Evolutionary conservation across 1,284 basidiomycete genomes (phyloP), one percentile per base, ranked within the genome.

Genomic region (Tylopilus orsonianus): DNA sequence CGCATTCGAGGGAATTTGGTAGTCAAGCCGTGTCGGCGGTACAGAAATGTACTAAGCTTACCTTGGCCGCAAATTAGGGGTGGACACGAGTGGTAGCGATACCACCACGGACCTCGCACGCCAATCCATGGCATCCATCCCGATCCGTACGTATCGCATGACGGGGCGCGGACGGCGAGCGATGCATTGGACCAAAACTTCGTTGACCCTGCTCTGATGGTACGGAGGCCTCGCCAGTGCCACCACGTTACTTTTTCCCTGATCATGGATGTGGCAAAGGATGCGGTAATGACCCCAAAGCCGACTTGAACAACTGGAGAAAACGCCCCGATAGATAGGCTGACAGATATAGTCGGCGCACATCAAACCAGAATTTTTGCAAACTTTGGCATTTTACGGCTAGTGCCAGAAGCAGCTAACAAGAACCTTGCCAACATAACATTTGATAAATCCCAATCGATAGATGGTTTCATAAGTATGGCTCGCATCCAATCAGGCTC

Each of bases 241-340:
- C 16, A 47, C 44, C 59, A 64, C 54, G 58, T 46, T 48, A 34
- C 49, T 36, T 22, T 49, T 50, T 37, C 58, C 57, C 59, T 60
- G 54, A 58, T 37, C 41, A 46, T 27, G 26, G 24, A 45, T 41
- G 50, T 56, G 56, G 44, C 40, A 54, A 47, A 43, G 39, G 43
- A 52, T 57, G 58, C 54, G 48, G 58, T 62, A 62, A 64, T 54
- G 41, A 60, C 47, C 10, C 38, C 41, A 36, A 46, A 32, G 41
- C 12, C 40, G 44, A 26, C 29, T 30, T 30, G 29, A 30, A 36
- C n/a, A 41, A 23, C 30, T 30, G 24, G 33, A 18, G n/a, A 18
- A 23, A 33, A 13, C 22, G 48, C 20, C 47, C 42, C 37, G 51
- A 58, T 54, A 48, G 59, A 59, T 48, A 44, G 38, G 27, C 30